Evolutionary conservation across 345 rosid species (phyloP).

Genomic region (Lepidium sativum): DNA sequence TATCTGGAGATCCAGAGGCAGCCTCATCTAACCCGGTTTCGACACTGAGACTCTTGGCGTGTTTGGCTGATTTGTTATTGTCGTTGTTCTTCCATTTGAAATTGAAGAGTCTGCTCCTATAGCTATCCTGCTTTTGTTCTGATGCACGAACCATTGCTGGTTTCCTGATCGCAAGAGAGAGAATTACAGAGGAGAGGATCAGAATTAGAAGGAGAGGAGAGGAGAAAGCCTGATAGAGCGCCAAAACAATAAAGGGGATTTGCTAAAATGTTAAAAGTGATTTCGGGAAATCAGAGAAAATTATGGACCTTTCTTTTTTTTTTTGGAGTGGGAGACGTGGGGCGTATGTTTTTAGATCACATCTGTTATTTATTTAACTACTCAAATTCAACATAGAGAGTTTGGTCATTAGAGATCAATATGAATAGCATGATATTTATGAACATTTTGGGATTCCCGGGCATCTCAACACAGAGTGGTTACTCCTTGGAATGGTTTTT

Average conservation of each 20-base stretch:
- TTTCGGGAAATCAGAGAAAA: conserved; percentile 6
- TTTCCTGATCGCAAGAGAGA: neutral
- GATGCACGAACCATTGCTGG: conserved; percentile 42
- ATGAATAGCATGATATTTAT: too few species aligned
- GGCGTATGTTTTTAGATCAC: conserved; percentile 3
- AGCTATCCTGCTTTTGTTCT: conserved; percentile 50
- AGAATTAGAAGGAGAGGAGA: too few species aligned
- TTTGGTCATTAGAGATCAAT: too few species aligned
- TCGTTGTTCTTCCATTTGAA: conserved; percentile 49
- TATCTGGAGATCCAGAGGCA: neutral
- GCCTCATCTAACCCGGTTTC: conserved; percentile 29
- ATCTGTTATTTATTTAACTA: conserved; percentile 4
- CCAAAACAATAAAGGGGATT: neutral
- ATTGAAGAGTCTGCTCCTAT: conserved; percentile 49
- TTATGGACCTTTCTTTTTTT: conserved; percentile 2
- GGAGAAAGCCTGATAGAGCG: too few species aligned
- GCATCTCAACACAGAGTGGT: too few species aligned
- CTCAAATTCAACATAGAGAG: too few species aligned
- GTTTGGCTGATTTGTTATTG: conserved; percentile 21
- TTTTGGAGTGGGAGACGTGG: conserved; percentile 6
- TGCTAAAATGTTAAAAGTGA: conserved; percentile 10
- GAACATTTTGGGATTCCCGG: too few species aligned
- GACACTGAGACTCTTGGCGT: conserved; percentile 40
- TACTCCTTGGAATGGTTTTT: too few species aligned
- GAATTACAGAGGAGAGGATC: neutral